Evolutionary conservation across 345 rosid genomes (phyloP), one percentile per base, ranked within the genome.

Genomic region (Citrus trifoliata): DNA sequence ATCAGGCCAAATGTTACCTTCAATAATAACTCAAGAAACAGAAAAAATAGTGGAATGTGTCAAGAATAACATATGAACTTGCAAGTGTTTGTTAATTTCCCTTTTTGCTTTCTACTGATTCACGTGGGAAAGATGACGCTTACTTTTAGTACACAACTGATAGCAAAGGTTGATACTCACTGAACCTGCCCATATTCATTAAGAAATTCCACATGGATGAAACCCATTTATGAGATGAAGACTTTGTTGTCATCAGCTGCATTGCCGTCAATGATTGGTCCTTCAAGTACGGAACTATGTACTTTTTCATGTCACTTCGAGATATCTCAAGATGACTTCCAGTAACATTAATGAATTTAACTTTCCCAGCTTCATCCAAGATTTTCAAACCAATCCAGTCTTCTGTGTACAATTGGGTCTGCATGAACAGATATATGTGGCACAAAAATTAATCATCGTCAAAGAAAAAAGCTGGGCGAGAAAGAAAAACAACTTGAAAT

Each of bases 361-460:
- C 94, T 68, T 90, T 92, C 62, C 92, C 94, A 10, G 91, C 95
- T 79, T 90, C 92, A 67, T 94, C 89, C 82, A 86, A 79, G 32
- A 87, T 83, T 85, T 80, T 92, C 84, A 91, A 86, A 59, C 93
- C 94, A 25, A 94, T 90, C 94, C 98, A 90, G 81, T 91, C 98
- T 79, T 89, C 92, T 0, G 33, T 88, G 78, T 90, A 91, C 5
- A 87, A 85, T 61, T 55, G 70, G 22, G 93, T 92, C 98, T 91
- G 90, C 70, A 81, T 21, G 28, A 7, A 61, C 55, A 2, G 35
- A 65, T 19, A 25, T 30, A 21, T 3, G 51, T 28, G 51, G 19
- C 66, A 5, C n/a, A 53, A 33, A 65, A 63, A n/a, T 55, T 60
- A 70, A 35, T 33, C 6, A 28, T 1, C n/a, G 10, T 27, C 53